Conservation (phyloP, 2,329 filamentous ascomycete species). For the Sporothrix sp. region DNA sequence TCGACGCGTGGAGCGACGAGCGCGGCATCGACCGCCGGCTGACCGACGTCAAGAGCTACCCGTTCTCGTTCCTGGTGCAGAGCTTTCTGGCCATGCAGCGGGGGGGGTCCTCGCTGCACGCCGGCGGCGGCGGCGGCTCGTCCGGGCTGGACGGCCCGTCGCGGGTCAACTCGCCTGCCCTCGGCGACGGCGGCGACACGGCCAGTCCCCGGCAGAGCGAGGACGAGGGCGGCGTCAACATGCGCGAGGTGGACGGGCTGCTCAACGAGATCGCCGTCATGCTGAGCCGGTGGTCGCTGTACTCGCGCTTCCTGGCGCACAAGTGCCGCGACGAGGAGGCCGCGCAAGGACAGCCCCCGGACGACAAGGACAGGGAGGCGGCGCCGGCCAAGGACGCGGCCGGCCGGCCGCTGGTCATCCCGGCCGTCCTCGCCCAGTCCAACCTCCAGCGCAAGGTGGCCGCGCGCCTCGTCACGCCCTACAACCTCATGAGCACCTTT, state of each 20-base stretch:
- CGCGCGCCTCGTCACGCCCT: conserved; percentile 64
- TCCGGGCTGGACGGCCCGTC: conserved; percentile 39
- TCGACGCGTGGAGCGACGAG: conserved; percentile 94
- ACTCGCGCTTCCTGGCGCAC: conserved; percentile 75
- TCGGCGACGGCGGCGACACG: conserved; percentile 29
- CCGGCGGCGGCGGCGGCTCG: not conserved
- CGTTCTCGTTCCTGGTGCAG: conserved; percentile 92
- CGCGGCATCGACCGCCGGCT: conserved; percentile 73
- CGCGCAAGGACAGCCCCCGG: not conserved
- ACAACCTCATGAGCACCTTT: conserved; percentile 89
- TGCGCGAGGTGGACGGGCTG: conserved; percentile 88
- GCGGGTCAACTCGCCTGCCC: conserved; percentile 66
- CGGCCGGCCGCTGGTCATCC: conserved; percentile 52
- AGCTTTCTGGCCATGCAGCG: conserved; percentile 74
- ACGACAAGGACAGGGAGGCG: not conserved
- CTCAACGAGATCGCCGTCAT: conserved; percentile 85
- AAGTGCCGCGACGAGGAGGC: conserved; percentile 55
- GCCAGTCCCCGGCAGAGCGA: conserved; percentile 55
- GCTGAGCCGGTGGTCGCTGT: conserved; percentile 87
- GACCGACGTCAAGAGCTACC: conserved; percentile 94
- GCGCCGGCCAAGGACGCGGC: conserved; percentile 28
- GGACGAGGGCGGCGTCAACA: conserved; percentile 89
- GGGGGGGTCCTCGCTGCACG: conserved; percentile 22
- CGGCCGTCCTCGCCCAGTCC: conserved; percentile 67
- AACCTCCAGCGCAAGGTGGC: conserved; percentile 71